Percentiles rank a stretch among this genome's conserved stretches.
Evolutionary conservation across 441 rosid species (phyloP).

Genomic region (Gossypium gossypioides): DNA sequence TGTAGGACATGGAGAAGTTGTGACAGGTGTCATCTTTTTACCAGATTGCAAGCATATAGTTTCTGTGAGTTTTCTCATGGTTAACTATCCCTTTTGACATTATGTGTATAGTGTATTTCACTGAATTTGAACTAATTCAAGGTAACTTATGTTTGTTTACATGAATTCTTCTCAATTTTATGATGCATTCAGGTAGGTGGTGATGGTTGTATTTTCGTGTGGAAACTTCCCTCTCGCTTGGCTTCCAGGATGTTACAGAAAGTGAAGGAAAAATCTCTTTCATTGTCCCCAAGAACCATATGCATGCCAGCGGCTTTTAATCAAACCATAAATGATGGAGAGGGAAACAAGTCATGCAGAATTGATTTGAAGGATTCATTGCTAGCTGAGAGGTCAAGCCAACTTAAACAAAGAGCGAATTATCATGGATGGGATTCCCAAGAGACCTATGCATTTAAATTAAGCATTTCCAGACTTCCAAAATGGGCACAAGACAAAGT

Average conservation of each 20-base stretch:
- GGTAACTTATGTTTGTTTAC: background rate
- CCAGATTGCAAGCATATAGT: conserved; percentile 79
- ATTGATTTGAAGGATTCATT: conserved; percentile 20
- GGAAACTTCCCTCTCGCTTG: conserved; percentile 56
- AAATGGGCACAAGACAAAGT: conserved; percentile 78
- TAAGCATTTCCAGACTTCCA: conserved; percentile 75
- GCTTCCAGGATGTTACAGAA: conserved; percentile 46
- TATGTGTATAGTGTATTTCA: background rate
- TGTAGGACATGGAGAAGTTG: conserved; percentile 68
- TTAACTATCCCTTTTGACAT: conserved; percentile 10
- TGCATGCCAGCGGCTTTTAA: conserved; percentile 28
- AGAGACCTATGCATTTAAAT: conserved; percentile 54
- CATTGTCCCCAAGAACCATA: conserved; percentile 34
- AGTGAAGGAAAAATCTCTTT: conserved; percentile 35
- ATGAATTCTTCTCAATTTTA: conserved; percentile 14
- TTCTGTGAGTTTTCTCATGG: conserved; percentile 51
- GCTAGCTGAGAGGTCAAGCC: conserved; percentile 20
- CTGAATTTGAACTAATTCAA: background rate
- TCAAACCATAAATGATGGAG: conserved; percentile 27
- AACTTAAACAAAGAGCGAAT: conserved; percentile 13
- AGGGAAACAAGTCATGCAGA: conserved; percentile 28
- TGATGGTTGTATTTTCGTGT: conserved; percentile 70
- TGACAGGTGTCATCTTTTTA: conserved; percentile 73
- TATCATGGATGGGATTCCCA: conserved; percentile 30
- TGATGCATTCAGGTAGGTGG: conserved; percentile 51